These are phyloP conservation scores for Clitopilus hobsonii DNA, from an alignment of 768 basidiomycete genomes.

Conservation along the genomic window DNA sequence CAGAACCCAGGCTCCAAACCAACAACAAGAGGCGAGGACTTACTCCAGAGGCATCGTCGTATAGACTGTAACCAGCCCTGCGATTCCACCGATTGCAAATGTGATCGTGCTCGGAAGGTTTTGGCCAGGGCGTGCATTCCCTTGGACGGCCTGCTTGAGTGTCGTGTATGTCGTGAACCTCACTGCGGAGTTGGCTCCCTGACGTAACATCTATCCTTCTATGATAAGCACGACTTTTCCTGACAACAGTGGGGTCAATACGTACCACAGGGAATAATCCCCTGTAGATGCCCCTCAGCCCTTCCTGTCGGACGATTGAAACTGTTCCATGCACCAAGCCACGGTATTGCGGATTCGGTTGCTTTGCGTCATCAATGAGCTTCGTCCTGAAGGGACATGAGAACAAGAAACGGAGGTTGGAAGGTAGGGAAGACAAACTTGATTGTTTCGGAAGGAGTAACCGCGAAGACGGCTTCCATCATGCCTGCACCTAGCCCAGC, in stretches of 20 bases:
- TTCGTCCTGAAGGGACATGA: slow-evolving; percentile 65
- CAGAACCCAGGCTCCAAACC: neutral
- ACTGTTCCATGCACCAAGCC: slow-evolving; percentile 84
- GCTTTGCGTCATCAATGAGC: slow-evolving; percentile 90
- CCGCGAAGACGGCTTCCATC: slow-evolving; percentile 89
- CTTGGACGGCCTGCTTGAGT: slow-evolving; percentile 89
- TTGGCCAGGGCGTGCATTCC: slow-evolving; percentile 78
- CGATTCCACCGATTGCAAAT: slow-evolving; percentile 90
- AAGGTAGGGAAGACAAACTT: slow-evolving; percentile 54
- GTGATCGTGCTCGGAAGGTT: slow-evolving; percentile 83
- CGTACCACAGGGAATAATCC: slow-evolving; percentile 91
- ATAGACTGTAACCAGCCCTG: slow-evolving; percentile 94
- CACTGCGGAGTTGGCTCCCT: slow-evolving; percentile 96
- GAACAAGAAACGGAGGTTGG: neutral
- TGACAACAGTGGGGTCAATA: slow-evolving; percentile 11
- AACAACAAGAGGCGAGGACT: slow-evolving; percentile 16
- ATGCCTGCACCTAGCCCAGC: slow-evolving; percentile 86
- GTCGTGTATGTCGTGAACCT: slow-evolving; percentile 95
- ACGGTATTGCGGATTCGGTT: slow-evolving; percentile 77
- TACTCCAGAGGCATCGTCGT: slow-evolving; percentile 83
- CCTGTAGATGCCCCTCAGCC: slow-evolving; percentile 79
- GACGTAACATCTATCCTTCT: slow-evolving; percentile 79
- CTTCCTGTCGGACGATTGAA: slow-evolving; percentile 81
- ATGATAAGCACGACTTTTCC: neutral
- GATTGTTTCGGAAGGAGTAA: slow-evolving; percentile 97